Evolutionary conservation across 1,139 yeast genomes (phyloP).

Genomic region (Geotrichum candidum): DNA sequence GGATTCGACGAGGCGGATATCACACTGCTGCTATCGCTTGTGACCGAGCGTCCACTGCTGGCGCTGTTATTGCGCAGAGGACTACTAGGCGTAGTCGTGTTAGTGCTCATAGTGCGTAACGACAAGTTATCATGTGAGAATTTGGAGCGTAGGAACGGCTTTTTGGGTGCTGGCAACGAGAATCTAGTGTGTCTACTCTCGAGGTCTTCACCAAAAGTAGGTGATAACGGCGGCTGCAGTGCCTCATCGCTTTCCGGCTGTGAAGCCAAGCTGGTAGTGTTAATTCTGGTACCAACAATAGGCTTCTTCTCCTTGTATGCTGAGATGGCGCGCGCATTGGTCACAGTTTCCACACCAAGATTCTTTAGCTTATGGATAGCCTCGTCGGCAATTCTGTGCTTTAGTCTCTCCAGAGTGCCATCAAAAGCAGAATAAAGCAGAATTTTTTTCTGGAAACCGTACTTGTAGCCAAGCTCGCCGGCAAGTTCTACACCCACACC

Average conservation of each 20-base stretch:
- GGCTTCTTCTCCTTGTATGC: constrained; percentile 2
- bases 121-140: background rate
- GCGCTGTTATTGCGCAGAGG: background rate
- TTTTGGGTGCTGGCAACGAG: background rate
- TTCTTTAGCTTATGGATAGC: constrained; percentile 3
- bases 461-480: constrained; percentile 25
- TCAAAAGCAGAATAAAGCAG: constrained; percentile 14
- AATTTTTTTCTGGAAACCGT: constrained; percentile 20
- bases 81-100: background rate
- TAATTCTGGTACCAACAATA: background rate
- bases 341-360: constrained; percentile 4
- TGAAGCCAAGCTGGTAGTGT: background rate
- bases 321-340: constrained; percentile 6
- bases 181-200: background rate
- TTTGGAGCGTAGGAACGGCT: background rate
- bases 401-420: constrained; percentile 5
- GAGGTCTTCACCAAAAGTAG: background rate
- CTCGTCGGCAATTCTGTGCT: background rate
- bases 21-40: background rate
- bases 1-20: background rate
- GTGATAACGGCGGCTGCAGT: background rate
- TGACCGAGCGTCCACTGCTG: background rate
- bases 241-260: background rate
- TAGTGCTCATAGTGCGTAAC: background rate
- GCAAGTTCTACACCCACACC: constrained; percentile 29